These are phyloP conservation scores for Rhipidocladum racemiflorum DNA, from an alignment of 176 grass and related monocot species.

Conservation along the genomic window DNA sequence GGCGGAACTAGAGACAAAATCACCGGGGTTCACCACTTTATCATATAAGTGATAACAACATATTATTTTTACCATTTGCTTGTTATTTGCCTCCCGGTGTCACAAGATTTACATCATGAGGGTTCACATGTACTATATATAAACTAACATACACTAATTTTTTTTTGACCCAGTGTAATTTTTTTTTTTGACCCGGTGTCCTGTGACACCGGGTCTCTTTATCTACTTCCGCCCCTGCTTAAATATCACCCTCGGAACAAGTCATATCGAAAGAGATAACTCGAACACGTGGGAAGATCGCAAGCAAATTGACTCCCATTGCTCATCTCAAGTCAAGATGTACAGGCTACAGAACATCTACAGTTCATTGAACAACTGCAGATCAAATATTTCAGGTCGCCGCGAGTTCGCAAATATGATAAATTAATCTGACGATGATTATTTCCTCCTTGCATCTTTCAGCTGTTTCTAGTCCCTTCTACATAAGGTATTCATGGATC, in stretches of 20 bases:
- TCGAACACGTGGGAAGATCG: neutral
- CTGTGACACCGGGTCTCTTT: too few relatives aligned
- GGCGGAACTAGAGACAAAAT: too few relatives aligned
- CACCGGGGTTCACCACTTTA: too few relatives aligned
- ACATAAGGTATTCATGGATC: neutral
- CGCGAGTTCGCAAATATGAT: neutral
- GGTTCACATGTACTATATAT: too few relatives aligned
- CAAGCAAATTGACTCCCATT: neutral
- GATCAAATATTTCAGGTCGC: neutral
- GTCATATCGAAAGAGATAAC: neutral
- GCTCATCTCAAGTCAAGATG: neutral
- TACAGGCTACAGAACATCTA: neutral
- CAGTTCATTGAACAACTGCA: neutral
- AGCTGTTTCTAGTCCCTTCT: neutral
- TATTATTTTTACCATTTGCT: too few relatives aligned
- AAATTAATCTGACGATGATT: neutral
- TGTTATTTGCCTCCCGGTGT: too few relatives aligned
- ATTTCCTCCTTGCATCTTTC: neutral
- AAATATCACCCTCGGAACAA: neutral
- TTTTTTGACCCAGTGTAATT: too few relatives aligned
- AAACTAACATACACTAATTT: too few relatives aligned
- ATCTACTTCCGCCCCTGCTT: too few relatives aligned
- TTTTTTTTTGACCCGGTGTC: too few relatives aligned
- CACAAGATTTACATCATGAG: too few relatives aligned
- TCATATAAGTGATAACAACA: too few relatives aligned